Evolutionary conservation across 768 basidiomycete genomes (phyloP), one percentile per base, ranked within the genome.

Genomic region (Pulveroboletus sp.): DNA sequence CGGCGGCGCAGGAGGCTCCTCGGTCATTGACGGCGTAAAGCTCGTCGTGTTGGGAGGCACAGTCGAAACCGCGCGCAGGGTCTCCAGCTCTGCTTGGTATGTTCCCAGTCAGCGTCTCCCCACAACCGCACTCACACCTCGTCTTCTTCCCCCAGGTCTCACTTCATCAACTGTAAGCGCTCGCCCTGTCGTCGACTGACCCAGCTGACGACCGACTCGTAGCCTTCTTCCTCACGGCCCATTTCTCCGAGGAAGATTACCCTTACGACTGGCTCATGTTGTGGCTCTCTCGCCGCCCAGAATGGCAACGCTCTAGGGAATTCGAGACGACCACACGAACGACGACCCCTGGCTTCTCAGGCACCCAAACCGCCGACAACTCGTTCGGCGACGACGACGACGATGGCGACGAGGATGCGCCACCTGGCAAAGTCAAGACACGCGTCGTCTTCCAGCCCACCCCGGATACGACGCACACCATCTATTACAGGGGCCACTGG

Each of bases 251-350:
- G 70, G 89, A 92, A 68, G 89, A 92, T 63, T 87, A 87, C 56
- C 89, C 89, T 4, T 92, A 90, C 58, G 89, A 92, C 69, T 92
- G 89, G 89, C 77, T 92, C 46, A 91, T 91, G 86, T 77, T 90
- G 30, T 92, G 89, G 89, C 80, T 92, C 43, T 87, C 87, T 38
- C 83, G 87, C 45, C 78, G 86, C 73, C 77, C 89, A 37, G 89
- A 91, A 68, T 91, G 89, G 89, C 89, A 91, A 61, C 84, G 88
- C 35, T 89, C 89, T 8, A 81, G 89, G 49, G 89, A 92, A 69
- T 90, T 92, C 53, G 89, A 92, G 71, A 90, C 89, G 0, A 92
- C 89, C 15, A 91, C 89, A 11, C 80, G 89, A 33, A 78, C 83
- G 0, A 74, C 82, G 10, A 81, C 80, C 3, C 79, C 84, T 3